Evolutionary conservation across 2,329 filamentous ascomycete species (phyloP).

Genomic region (Tolypocladium album): DNA sequence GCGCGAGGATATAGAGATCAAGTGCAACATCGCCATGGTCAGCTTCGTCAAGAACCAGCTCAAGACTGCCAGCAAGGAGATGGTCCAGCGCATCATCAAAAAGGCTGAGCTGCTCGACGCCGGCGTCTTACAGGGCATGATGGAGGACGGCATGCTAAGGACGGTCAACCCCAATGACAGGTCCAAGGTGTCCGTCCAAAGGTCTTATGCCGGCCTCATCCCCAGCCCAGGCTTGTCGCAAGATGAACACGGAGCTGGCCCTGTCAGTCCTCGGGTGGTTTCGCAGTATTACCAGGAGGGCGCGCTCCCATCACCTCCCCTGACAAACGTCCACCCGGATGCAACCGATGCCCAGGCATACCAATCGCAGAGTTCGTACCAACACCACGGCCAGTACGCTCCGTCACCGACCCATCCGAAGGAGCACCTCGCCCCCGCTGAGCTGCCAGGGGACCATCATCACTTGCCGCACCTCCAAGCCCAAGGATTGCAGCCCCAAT

Average conservation of each 20-base stretch:
- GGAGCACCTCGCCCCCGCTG: slow-evolving; percentile 19
- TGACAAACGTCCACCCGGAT: background rate
- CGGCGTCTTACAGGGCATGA: slow-evolving; percentile 56
- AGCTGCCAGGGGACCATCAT: slow-evolving; percentile 36
- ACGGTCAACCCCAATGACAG: slow-evolving; percentile 46
- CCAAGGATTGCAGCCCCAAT: slow-evolving; percentile 10
- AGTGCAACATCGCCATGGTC: slow-evolving; percentile 55
- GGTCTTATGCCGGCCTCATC: background rate
- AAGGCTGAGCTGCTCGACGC: slow-evolving; percentile 61
- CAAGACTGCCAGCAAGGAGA: slow-evolving; percentile 55
- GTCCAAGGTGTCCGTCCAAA: slow-evolving; percentile 16
- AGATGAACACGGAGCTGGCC: background rate
- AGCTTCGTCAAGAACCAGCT: slow-evolving; percentile 56
- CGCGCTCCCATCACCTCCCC: background rate
- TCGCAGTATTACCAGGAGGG: background rate
- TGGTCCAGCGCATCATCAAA: slow-evolving; percentile 58
- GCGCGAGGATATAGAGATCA: slow-evolving; percentile 60
- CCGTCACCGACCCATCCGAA: slow-evolving; percentile 15
- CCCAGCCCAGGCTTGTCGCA: slow-evolving; percentile 1
- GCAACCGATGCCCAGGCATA: slow-evolving; percentile 3
- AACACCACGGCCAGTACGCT: slow-evolving; percentile 7
- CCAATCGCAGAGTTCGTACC: slow-evolving; percentile 7
- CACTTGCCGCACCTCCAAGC: slow-evolving; percentile 28
- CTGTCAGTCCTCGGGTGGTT: background rate
- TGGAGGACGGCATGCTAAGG: slow-evolving; percentile 51